A percentile compares a stretch with the other conserved stretches of the same genome.
Evolutionary conservation across 306 rosid species (phyloP).

Genomic region (Ormosia emarginata): DNA sequence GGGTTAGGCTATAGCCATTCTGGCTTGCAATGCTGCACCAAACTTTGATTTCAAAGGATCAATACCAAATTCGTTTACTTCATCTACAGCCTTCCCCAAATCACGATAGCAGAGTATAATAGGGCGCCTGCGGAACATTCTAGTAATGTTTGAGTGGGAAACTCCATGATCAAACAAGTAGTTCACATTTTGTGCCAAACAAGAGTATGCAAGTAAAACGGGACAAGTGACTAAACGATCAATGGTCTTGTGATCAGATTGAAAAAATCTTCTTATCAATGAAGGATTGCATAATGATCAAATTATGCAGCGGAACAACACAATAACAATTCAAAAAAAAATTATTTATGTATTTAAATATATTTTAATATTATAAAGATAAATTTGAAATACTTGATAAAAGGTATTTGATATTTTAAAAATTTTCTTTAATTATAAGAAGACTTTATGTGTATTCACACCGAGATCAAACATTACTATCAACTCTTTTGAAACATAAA

Average conservation of each 20-base stretch:
- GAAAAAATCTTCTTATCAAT: background rate
- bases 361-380: too few relatives aligned
- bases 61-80: conserved; percentile 39
- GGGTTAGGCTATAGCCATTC: background rate
- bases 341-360: too few relatives aligned
- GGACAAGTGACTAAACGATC: background rate
- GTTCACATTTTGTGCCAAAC: background rate
- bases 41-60: conserved; percentile 18
- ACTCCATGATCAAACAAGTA: background rate
- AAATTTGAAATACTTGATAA: too few relatives aligned
- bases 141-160: background rate
- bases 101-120: background rate
- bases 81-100: conserved; percentile 3
- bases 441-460: too few relatives aligned
- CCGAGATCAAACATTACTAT: too few relatives aligned
- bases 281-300: too few relatives aligned
- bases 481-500: too few relatives aligned
- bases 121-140: background rate
- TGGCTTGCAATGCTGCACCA: conserved; percentile 1
- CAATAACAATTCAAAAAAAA: too few relatives aligned
- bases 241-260: background rate
- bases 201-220: background rate
- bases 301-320: too few relatives aligned
- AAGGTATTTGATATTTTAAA: too few relatives aligned
- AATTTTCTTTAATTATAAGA: too few relatives aligned